phyloP scores from a whole-genome alignment of 805 yeast genomes.

The Ogataea parapolymorpha region DNA sequence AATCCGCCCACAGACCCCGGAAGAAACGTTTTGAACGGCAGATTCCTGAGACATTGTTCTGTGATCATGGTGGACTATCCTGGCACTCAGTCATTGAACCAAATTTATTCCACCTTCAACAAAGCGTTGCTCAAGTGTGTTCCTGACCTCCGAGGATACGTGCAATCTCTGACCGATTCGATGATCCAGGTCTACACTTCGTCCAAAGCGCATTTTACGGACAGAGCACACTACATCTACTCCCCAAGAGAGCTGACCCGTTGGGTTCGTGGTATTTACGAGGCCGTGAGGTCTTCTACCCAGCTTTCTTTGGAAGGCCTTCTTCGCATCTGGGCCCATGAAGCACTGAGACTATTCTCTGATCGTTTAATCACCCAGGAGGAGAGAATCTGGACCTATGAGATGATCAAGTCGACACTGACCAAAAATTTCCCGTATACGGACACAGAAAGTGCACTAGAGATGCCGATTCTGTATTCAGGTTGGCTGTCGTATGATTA shows the following conservation, averaged over 20 bases:
- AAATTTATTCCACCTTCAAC: constrained; percentile 63
- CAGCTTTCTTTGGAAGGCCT: constrained; percentile 41
- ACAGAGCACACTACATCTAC: constrained; percentile 63
- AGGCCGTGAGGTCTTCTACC: constrained; percentile 20
- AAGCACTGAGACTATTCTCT: constrained; percentile 70
- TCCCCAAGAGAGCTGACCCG: constrained; percentile 91
- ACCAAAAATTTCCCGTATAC: constrained; percentile 44
- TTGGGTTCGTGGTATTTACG: constrained; percentile 75
- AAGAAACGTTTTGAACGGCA: constrained; percentile 48
- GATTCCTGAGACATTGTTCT: constrained; percentile 67
- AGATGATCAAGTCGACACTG: constrained; percentile 35
- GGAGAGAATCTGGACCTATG: constrained; percentile 51
- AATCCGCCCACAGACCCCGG: constrained; percentile 86
- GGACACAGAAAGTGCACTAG: constrained; percentile 34
- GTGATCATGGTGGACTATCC: constrained; percentile 81
- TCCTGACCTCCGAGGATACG: constrained; percentile 58
- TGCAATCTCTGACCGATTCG: constrained; percentile 51
- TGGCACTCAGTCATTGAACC: constrained; percentile 51
- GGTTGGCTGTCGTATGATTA: constrained; percentile 72
- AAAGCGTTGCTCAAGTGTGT: constrained; percentile 53
- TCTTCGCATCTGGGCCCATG: constrained; percentile 74
- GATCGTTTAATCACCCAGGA: constrained; percentile 56
- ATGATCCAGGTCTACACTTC: constrained; percentile 61
- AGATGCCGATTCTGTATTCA: constrained; percentile 61
- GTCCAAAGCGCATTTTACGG: constrained; percentile 41